phyloP scores from a whole-genome alignment of 352 stramenopile genomes.

The Phytopythium oedochilum region DNA sequence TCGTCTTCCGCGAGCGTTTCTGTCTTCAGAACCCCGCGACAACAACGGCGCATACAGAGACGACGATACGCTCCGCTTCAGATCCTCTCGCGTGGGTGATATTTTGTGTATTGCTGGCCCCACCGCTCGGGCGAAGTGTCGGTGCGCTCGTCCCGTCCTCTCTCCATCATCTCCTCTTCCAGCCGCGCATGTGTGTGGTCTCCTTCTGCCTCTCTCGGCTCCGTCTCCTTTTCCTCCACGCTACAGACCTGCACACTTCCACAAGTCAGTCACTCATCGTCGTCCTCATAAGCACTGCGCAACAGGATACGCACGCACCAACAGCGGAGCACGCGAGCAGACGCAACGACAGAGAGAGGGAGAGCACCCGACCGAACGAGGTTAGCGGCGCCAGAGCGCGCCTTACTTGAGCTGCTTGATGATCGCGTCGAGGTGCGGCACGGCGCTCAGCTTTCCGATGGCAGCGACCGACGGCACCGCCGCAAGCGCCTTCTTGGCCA shows the following conservation, averaged over 20 bases:
- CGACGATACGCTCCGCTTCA: no score
- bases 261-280: neutral
- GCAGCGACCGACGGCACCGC: slow-evolving; percentile 70
- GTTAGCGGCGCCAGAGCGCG: neutral
- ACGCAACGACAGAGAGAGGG: neutral
- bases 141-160: no score
- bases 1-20: no score
- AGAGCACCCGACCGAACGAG: neutral
- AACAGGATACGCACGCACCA: neutral
- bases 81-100: neutral
- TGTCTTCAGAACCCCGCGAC: no score
- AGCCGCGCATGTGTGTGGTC: no score
- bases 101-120: slow-evolving; percentile 1
- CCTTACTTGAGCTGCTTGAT: slow-evolving; percentile 78
- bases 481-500: slow-evolving; percentile 73
- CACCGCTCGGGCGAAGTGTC: neutral
- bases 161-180: no score
- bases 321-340: neutral
- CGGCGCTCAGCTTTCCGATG: slow-evolving; percentile 62
- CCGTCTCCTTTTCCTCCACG: neutral
- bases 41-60: no score
- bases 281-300: no score
- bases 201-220: no score
- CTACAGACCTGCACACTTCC: neutral
- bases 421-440: slow-evolving; percentile 71